Conservation (phyloP, 2,329 filamentous ascomycete species). For the Fusarium sacchari region DNA sequence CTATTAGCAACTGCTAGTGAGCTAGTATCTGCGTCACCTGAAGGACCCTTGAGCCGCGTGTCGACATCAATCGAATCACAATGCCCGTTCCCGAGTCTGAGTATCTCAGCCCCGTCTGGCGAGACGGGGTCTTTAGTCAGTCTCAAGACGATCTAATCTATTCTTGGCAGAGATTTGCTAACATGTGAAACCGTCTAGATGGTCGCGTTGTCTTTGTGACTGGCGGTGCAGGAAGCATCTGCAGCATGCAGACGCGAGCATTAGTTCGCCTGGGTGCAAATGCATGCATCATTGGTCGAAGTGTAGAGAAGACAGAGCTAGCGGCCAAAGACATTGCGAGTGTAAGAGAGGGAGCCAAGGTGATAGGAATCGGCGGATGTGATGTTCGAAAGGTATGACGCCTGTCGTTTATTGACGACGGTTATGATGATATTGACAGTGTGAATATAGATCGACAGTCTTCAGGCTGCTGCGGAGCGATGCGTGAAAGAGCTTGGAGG, state of each 20-base stretch:
- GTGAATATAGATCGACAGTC: conserved; percentile 45
- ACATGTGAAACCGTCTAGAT: conserved; percentile 59
- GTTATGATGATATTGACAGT: not conserved
- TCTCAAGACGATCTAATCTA: not conserved
- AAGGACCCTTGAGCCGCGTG: not conserved
- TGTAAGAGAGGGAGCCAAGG: conserved; percentile 80
- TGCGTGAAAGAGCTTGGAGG: conserved; percentile 85
- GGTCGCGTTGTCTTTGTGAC: conserved; percentile 95
- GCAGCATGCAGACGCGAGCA: conserved; percentile 91
- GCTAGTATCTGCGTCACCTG: not conserved
- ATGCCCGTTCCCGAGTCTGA: conserved; percentile 78
- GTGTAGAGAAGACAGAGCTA: conserved; percentile 84
- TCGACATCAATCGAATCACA: not conserved
- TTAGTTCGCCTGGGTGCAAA: conserved; percentile 91
- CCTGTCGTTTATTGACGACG: not conserved
- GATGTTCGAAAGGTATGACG: conserved; percentile 74
- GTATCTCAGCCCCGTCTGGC: conserved; percentile 86
- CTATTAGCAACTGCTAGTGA: too few relatives aligned
- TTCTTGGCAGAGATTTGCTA: not conserved
- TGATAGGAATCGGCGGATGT: conserved; percentile 85
- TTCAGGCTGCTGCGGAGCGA: conserved; percentile 75
- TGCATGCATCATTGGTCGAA: conserved; percentile 93
- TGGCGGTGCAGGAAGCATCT: conserved; percentile 92
- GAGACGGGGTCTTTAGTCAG: conserved; percentile 85
- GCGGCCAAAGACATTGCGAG: conserved; percentile 85